Evolutionary conservation across 2,329 filamentous ascomycete genomes (phyloP).

Genomic region (Onygenales sp.): DNA sequence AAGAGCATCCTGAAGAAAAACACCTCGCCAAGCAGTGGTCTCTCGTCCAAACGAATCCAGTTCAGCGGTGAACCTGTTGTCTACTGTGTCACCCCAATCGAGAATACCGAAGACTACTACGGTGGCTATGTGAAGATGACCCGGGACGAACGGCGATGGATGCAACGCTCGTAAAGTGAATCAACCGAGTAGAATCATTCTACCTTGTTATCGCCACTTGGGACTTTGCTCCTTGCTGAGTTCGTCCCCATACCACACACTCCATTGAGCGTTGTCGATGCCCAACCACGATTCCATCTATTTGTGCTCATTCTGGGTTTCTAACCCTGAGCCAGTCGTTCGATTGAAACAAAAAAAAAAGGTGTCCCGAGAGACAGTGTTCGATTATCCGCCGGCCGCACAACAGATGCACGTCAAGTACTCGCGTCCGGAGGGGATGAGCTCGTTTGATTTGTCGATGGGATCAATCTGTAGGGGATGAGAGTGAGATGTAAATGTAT

Average conservation of each 20-base stretch:
- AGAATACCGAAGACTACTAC: constrained; percentile 40
- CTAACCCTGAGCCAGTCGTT: neutral
- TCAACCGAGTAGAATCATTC: neutral
- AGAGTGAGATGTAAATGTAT: neutral
- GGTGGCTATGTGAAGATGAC: constrained; percentile 37
- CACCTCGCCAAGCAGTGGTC: constrained; percentile 7
- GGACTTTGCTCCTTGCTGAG: neutral
- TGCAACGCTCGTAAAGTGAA: constrained; percentile 23
- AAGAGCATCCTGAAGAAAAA: constrained; percentile 41
- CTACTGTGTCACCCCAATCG: constrained; percentile 40
- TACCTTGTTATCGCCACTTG: neutral
- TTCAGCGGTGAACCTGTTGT: constrained; percentile 36
- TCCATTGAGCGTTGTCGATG: neutral
- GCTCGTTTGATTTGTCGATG: neutral
- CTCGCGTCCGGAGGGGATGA: neutral
- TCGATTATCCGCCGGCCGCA: neutral
- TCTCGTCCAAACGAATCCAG: constrained; percentile 29
- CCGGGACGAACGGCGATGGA: constrained; percentile 39
- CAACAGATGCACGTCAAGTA: neutral
- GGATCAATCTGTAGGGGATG: neutral
- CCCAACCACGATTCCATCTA: neutral
- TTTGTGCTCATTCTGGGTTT: too few relatives aligned
- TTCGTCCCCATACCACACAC: neutral
- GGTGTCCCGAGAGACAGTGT: neutral
- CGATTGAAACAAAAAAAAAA: neutral